Evolutionary conservation across 768 basidiomycete species (phyloP).

Genomic region (Suillus plorans): DNA sequence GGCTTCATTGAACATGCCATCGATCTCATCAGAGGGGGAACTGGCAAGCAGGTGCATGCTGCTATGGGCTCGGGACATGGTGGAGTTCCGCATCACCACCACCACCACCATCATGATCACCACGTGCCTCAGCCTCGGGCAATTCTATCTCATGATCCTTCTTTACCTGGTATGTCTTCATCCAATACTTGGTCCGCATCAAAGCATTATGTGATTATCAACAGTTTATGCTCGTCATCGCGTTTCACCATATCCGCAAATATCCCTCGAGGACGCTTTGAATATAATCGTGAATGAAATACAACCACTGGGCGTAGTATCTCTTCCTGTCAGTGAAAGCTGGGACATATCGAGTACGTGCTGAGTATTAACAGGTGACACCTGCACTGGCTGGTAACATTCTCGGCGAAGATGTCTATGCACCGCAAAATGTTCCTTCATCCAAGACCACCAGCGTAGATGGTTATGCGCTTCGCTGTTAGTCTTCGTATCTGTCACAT

Average conservation of each 20-base stretch:
- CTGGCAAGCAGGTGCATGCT: constrained; percentile 58
- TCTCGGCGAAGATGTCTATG: constrained; percentile 73
- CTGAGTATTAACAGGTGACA: constrained; percentile 47
- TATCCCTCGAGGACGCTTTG: constrained; percentile 68
- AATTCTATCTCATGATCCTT: constrained; percentile 66
- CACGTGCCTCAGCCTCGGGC: constrained; percentile 55
- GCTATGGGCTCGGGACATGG: constrained; percentile 37
- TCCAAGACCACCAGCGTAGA: constrained; percentile 80
- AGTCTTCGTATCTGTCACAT: constrained; percentile 15
- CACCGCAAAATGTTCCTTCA: constrained; percentile 62
- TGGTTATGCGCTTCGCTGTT: constrained; percentile 81
- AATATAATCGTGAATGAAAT: constrained; percentile 51
- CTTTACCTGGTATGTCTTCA: constrained; percentile 54
- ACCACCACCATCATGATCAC: constrained; percentile 40
- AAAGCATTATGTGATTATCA: not conserved
- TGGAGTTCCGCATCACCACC: constrained; percentile 32
- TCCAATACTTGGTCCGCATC: not conserved
- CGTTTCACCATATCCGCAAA: constrained; percentile 72
- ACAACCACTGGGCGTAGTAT: constrained; percentile 38
- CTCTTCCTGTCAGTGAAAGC: constrained; percentile 41
- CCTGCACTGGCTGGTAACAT: constrained; percentile 61
- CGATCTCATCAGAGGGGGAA: constrained; percentile 69
- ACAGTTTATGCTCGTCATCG: constrained; percentile 71
- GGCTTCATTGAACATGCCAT: constrained; percentile 70
- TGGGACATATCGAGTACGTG: not conserved